Evolutionary conservation across 352 stramenopile species (phyloP).

Genomic region (Globisporangium nagaii): DNA sequence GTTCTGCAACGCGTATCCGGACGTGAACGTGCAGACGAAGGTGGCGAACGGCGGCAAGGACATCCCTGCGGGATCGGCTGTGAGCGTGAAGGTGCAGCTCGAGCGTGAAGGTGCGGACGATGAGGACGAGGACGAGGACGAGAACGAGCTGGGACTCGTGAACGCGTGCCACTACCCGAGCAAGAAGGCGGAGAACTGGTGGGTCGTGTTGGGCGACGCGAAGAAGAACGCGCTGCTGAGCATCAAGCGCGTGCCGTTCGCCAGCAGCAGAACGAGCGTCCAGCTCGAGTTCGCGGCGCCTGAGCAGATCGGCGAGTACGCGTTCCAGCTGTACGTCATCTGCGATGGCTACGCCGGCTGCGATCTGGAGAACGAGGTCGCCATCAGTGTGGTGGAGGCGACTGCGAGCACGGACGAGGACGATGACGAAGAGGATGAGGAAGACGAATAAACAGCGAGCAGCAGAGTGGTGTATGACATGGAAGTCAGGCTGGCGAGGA

Average conservation of each 20-base stretch:
- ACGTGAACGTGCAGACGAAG: slow-evolving; percentile 94
- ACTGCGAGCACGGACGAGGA: slow-evolving; percentile 38
- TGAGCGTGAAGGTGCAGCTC: slow-evolving; percentile 83
- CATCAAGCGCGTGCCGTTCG: slow-evolving; percentile 96
- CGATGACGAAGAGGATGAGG: slow-evolving; percentile 32
- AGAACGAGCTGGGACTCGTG: slow-evolving; percentile 55
- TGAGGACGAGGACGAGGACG: slow-evolving; percentile 80
- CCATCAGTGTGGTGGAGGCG: slow-evolving; percentile 53
- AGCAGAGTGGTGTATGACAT: no score
- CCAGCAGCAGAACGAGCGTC: slow-evolving; percentile 66
- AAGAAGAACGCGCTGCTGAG: slow-evolving; percentile 94
- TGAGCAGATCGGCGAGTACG: slow-evolving; percentile 90
- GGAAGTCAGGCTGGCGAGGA: no score
- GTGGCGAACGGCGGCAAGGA: slow-evolving; percentile 90
- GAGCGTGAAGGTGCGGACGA: slow-evolving; percentile 95
- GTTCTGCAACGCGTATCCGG: slow-evolving; percentile 99
- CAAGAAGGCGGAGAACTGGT: slow-evolving; percentile 98
- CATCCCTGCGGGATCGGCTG: slow-evolving; percentile 85
- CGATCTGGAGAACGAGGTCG: slow-evolving; percentile 96
- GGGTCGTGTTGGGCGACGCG: slow-evolving; percentile 96
- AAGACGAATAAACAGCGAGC: slow-evolving; percentile 16
- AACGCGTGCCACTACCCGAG: slow-evolving; percentile 68
- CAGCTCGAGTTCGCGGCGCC: slow-evolving; percentile 96
- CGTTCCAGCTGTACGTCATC: slow-evolving; percentile 98
- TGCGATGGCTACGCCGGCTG: slow-evolving; percentile 98